Evolutionary conservation across 1,284 basidiomycete species (phyloP).

Genomic region (Leccinum subrobustum): DNA sequence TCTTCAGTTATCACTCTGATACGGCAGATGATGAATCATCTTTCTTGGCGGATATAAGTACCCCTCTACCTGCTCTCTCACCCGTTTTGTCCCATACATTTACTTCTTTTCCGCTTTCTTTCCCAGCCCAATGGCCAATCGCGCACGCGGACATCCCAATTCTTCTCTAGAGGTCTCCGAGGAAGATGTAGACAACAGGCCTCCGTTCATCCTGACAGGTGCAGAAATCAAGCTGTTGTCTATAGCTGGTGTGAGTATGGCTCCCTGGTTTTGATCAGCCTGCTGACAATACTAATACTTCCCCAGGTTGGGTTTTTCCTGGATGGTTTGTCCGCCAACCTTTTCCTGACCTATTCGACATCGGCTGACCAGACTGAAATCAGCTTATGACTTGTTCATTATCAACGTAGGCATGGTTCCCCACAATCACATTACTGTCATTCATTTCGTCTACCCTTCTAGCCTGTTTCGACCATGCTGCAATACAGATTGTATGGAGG

Average conservation of each 20-base stretch:
- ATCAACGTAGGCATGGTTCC: constrained; percentile 54
- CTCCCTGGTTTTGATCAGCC: constrained; percentile 2
- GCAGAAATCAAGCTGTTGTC: constrained; percentile 57
- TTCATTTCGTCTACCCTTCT: background rate
- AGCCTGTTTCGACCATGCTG: constrained; percentile 76
- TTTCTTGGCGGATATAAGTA: constrained; percentile 18
- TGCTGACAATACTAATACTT: constrained; percentile 3
- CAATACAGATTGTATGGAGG: constrained; percentile 70
- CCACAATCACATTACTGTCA: background rate
- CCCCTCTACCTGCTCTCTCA: background rate
- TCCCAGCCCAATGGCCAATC: constrained; percentile 13
- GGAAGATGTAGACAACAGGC: constrained; percentile 39
- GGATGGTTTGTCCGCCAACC: constrained; percentile 45
- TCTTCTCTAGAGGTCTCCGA: constrained; percentile 46
- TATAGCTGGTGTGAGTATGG: constrained; percentile 54
- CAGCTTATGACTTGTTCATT: constrained; percentile 76
- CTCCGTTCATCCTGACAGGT: constrained; percentile 45
- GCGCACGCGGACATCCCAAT: background rate
- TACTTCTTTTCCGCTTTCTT: background rate
- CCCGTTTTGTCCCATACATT: background rate
- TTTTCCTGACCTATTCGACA: background rate
- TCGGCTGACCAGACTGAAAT: background rate
- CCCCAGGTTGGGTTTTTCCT: constrained; percentile 66
- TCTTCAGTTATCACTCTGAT: constrained; percentile 8
- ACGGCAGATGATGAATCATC: background rate